Evolutionary conservation across 2,329 filamentous ascomycete species (phyloP).

Genomic region (Colletotrichum agaves): DNA sequence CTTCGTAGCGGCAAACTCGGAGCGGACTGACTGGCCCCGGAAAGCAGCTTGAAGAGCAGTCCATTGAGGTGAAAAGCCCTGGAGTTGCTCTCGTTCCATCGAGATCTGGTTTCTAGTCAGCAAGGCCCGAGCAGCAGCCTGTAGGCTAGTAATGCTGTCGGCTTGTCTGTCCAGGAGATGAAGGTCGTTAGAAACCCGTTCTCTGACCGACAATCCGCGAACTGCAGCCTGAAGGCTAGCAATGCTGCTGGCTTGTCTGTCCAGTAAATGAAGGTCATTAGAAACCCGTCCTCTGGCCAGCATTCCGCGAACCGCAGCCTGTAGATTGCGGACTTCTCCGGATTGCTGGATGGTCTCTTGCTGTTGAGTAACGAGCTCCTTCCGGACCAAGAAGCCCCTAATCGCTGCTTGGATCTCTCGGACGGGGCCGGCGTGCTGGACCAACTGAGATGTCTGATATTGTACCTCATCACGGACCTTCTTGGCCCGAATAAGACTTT

Average conservation of each 20-base stretch:
- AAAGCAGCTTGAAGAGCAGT: slow-evolving; percentile 58
- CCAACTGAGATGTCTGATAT: slow-evolving; percentile 67
- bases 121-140: slow-evolving; percentile 74
- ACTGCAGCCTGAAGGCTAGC: slow-evolving; percentile 72
- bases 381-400: slow-evolving; percentile 74
- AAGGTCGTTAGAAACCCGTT: slow-evolving; percentile 64
- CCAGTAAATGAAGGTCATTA: slow-evolving; percentile 63
- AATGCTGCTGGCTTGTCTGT: slow-evolving; percentile 60
- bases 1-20: slow-evolving; percentile 56
- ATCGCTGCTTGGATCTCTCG: slow-evolving; percentile 73
- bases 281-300: slow-evolving; percentile 68
- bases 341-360: slow-evolving; percentile 63
- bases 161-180: slow-evolving; percentile 62
- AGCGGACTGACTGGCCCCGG: slow-evolving; percentile 61
- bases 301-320: slow-evolving; percentile 75
- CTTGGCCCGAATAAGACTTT: slow-evolving; percentile 80
- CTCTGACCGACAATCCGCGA: slow-evolving; percentile 73
- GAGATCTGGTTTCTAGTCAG: slow-evolving; percentile 66
- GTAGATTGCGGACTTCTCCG: slow-evolving; percentile 66
- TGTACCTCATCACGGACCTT: slow-evolving; percentile 70
- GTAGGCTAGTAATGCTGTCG: slow-evolving; percentile 64
- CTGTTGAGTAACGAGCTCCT: slow-evolving; percentile 65
- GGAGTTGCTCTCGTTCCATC: slow-evolving; percentile 61
- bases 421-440: slow-evolving; percentile 71
- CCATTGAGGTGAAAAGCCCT: slow-evolving; percentile 61